Percentiles rank a stretch among this genome's conserved stretches.
Evolutionary conservation across 2,329 filamentous ascomycete genomes (phyloP).

Genomic region (Akanthomyces uredinophilus): DNA sequence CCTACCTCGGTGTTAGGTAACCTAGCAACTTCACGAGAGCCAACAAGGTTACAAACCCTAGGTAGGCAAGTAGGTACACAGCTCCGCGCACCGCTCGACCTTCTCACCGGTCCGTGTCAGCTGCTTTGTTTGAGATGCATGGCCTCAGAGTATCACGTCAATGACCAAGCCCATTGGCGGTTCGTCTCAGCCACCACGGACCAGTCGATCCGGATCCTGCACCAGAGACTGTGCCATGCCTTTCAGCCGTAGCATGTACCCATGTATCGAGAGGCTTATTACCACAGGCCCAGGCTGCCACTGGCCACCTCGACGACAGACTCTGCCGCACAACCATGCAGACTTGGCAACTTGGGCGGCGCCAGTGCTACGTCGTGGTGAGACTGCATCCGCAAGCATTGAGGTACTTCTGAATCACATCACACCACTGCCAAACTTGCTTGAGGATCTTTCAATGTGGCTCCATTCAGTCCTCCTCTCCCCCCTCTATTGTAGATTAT

Average conservation of each 20-base stretch:
- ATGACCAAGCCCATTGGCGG: background rate
- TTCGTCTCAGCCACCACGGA: background rate
- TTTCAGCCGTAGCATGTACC: background rate
- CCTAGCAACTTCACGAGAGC: background rate
- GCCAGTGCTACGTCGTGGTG: background rate
- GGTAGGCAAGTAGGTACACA: background rate
- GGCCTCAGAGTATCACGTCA: background rate
- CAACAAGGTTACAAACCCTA: conserved; percentile 2
- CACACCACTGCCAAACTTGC: background rate
- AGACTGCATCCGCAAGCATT: background rate
- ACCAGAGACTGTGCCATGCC: no score
- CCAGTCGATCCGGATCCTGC: background rate
- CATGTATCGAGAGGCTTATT: no score
- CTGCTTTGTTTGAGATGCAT: background rate
- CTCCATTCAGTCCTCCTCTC: background rate
- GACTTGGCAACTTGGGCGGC: no score
- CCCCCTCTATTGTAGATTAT: background rate
- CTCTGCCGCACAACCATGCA: background rate
- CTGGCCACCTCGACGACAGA: background rate
- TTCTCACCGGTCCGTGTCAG: background rate
- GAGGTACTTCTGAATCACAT: background rate
- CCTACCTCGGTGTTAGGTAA: no score
- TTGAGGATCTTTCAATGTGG: background rate
- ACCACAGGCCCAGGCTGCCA: background rate
- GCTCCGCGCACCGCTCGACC: background rate